Evolutionary conservation across 108 stramenopile species (phyloP).

Genomic region (Skeletonema potamos): DNA sequence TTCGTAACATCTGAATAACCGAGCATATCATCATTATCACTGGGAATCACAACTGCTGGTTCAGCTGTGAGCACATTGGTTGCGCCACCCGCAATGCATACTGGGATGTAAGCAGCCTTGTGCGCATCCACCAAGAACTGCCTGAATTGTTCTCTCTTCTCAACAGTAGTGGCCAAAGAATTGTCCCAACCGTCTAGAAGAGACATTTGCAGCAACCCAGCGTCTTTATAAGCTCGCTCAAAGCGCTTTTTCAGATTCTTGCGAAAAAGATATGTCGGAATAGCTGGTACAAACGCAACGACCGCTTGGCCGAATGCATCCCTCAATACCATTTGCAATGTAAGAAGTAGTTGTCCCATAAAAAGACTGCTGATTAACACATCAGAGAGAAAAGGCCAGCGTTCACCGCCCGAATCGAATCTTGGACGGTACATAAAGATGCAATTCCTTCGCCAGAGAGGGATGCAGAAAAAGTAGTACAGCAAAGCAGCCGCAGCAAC

Average conservation of each 20-base stretch:
- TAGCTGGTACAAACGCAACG: constrained; percentile 56
- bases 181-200: constrained; percentile 85
- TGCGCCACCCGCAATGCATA: constrained; percentile 77
- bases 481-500: constrained; percentile 71
- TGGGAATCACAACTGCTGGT: constrained; percentile 70
- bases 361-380: constrained; percentile 64
- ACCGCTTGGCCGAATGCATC: constrained; percentile 70
- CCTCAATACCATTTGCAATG: constrained; percentile 27
- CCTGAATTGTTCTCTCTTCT: constrained; percentile 78
- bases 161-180: constrained; percentile 46
- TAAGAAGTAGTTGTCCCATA: constrained; percentile 61
- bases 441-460: constrained; percentile 71
- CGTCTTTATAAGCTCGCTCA: constrained; percentile 68
- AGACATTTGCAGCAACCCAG: constrained; percentile 81
- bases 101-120: constrained; percentile 88
- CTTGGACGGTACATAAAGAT: constrained; percentile 84
- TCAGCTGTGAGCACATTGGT: constrained; percentile 71
- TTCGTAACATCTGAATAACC: constrained; percentile 31
- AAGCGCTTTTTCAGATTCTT: constrained; percentile 53
- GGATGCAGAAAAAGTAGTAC: constrained; percentile 71
- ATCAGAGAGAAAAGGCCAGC: constrained; percentile 86
- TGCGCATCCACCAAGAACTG: constrained; percentile 85
- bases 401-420: constrained; percentile 74
- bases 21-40: constrained; percentile 51
- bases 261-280: constrained; percentile 68